Base-by-base conservation (phyloP, 2,329 filamentous ascomycete species). In the Paraphoma chrysanthemicola region DNA sequence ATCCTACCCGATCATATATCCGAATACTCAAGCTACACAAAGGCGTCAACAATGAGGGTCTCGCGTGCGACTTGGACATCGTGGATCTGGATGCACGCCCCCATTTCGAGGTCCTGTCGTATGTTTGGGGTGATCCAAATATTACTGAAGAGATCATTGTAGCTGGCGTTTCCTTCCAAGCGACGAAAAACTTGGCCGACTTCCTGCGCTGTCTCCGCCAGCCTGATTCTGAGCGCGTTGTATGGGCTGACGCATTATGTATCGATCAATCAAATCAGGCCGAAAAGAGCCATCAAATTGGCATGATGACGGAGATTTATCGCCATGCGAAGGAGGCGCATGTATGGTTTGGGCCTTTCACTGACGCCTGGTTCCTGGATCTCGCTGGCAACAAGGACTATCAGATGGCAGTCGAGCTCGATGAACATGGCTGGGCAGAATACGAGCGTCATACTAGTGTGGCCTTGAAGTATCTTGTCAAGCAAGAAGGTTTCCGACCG, bases 271-370 rank as follows among this genome's bases (percentile, higher is more conserved):
- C 44, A 6, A 51, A 36, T 28, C 31, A 44, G 29, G 39, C 33
- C 16, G 48, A 51, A 33, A 51, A 51, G 39, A 36, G 48, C n/a
- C 29, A 51, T n/a, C 48, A 51, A 29, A 51, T 51, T 36, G 48
- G 48, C 9, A 29, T 51, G 16, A 51, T 51, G 48, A 51, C 48
- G 7, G 28, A 30, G 17, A 51, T 51, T 2, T 51, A 51, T 38
- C 48, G 48, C 16, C 39, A 51, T 30, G 48, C 48, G n/a, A 38
- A 36, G 9, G 45, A 54, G 18, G 41, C 45, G 28, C 52, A 54
- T 30, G 33, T 54, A 9, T 54, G 52, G 52, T 54, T 54, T 18
- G 46, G 52, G 23, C 46, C 52, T 8, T 54, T 54, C 16, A 16
- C 49, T 18, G 23, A 36, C 5, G 36, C 39, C 12, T 51, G 47